Evolutionary conservation across 2,329 filamentous ascomycete species (phyloP).

Genomic region (Curvularia sp.): DNA sequence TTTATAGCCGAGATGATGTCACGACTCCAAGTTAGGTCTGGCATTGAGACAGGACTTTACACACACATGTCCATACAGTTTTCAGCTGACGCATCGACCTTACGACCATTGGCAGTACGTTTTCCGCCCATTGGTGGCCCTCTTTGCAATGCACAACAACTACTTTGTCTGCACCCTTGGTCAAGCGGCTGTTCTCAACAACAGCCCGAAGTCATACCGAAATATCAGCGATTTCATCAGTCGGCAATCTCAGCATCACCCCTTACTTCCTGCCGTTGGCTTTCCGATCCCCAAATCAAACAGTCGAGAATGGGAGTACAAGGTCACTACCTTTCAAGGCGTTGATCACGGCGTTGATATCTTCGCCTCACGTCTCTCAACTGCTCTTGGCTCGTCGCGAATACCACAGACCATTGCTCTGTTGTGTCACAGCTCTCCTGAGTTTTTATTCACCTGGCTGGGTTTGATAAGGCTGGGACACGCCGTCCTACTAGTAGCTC

Average conservation of each 20-base stretch:
- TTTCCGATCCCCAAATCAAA: conserved; percentile 52
- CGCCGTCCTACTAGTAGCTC: conserved; percentile 65
- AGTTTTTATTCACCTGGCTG: conserved; percentile 68
- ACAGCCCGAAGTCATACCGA: conserved; percentile 48
- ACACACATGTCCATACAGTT: neutral
- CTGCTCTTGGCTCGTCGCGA: conserved; percentile 19
- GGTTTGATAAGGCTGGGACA: conserved; percentile 64
- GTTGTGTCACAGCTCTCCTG: conserved; percentile 63
- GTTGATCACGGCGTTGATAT: conserved; percentile 45
- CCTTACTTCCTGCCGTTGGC: conserved; percentile 58
- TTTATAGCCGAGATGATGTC: conserved; percentile 36
- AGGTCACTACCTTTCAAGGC: conserved; percentile 50
- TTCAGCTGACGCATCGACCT: conserved; percentile 1
- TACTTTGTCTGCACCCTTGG: conserved; percentile 70
- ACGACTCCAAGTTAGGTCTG: conserved; percentile 28
- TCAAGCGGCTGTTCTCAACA: conserved; percentile 56
- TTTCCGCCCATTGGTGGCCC: neutral
- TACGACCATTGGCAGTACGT: conserved; percentile 1
- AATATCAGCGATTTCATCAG: conserved; percentile 62
- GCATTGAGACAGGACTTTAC: neutral
- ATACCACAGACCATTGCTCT: conserved; percentile 57
- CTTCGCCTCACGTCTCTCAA: conserved; percentile 47
- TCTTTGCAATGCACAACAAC: conserved; percentile 48
- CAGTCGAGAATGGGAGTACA: conserved; percentile 33
- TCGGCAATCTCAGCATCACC: conserved; percentile 53